A percentile compares a stretch with the other conserved stretches of the same genome.
These are phyloP conservation scores for Cystobasidium tubakii DNA, from an alignment of 768 basidiomycete species.

Conservation along the genomic window DNA sequence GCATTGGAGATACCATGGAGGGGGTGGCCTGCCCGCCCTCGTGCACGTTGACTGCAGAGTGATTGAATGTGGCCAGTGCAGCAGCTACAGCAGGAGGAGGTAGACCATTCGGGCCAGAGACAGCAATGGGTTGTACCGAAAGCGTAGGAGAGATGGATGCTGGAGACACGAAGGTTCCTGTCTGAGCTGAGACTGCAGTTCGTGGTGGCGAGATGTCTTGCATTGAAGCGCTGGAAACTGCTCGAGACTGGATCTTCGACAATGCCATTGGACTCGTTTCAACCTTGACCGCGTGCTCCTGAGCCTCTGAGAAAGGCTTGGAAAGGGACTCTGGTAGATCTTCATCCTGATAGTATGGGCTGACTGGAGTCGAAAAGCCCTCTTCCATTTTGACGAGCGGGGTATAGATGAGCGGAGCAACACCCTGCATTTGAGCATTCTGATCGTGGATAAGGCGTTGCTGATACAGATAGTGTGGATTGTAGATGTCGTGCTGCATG, in stretches of 20 bases:
- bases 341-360: neutral
- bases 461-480: conserved; percentile 6
- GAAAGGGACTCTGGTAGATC: neutral
- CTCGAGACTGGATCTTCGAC: neutral
- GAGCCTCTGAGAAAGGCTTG: neutral
- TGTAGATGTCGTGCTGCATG: conserved; percentile 11
- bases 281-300: neutral
- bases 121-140: neutral
- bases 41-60: neutral
- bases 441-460: neutral
- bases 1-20: neutral
- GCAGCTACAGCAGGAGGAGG: conserved; percentile 1
- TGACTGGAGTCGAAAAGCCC: neutral
- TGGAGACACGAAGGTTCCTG: neutral
- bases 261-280: neutral
- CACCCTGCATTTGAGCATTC: neutral
- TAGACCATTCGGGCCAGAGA: neutral
- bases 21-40: neutral
- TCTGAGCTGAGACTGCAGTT: neutral
- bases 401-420: neutral
- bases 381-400: neutral
- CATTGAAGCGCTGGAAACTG: neutral
- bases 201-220: neutral
- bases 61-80: neutral
- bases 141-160: neutral